Base-by-base conservation (phyloP, 2,329 filamentous ascomycete genomes). In the Arthroderma sp. region DNA sequence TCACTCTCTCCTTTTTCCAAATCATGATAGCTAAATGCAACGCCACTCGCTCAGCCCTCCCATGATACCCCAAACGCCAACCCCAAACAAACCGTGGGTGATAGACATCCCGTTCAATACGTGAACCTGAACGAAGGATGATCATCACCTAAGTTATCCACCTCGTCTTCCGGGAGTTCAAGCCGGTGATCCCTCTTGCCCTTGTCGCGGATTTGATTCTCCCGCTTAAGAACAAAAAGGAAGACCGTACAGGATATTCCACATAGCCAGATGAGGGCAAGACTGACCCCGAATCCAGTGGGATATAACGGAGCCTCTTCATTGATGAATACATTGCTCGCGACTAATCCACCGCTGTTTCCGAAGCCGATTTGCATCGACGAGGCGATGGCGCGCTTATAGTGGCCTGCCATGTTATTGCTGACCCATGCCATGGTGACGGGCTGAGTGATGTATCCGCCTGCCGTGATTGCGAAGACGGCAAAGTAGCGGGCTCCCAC, bases 391-490 rank as follows among this genome's bases (percentile, higher is more conserved):
- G 67, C 64, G 11, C 73, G 67, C 60, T 78, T 78, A 56, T 75
- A 77, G 54, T 76, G 73, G 1, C 74, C 74, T 1, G 65, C 68
- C 50, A 77, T 65, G 50, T 74, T 74, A 54, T 78, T 77, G 46
- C 66, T 67, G 22, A 78, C 60, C 75, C 75, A 80, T 5, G 66
- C 71, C 28, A 78, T 60, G 1, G 67, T 64, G 36, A 78, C 67
- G 1, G 75, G 74, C 48, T 74, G 71, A 3, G 70, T 68, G 42
- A 73, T 71, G 53, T 72, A 77, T 1, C 69, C 69, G 10, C 75
- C 74, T 5, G 63, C 62, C 2, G 72, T 70, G 52, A 78, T 60
- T 37, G 76, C 64, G 55, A 73, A 77, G 38, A 76, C 59, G 6
- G 73, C 73, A 42, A 73, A 70, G 58, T 78, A 78, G 42, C 68